These are phyloP conservation scores for Coniochaeta prunicola DNA, from an alignment of 2,329 filamentous ascomycete genomes.

Conservation along the genomic window DNA sequence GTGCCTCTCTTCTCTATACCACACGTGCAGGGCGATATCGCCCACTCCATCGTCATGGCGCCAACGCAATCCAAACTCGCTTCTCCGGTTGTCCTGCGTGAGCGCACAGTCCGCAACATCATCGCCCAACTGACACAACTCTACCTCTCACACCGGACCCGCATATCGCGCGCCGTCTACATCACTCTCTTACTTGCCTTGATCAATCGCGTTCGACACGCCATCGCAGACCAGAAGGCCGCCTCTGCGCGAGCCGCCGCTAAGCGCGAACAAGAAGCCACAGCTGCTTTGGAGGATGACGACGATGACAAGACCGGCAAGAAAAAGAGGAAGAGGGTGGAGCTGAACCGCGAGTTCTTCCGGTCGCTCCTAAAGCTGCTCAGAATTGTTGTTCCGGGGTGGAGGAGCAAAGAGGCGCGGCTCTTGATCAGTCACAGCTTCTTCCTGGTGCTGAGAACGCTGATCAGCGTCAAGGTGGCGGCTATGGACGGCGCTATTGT, in stretches of 20 bases:
- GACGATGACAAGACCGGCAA: slow-evolving; percentile 22
- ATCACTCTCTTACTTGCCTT: slow-evolving; percentile 74
- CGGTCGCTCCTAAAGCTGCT: slow-evolving; percentile 70
- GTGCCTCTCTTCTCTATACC: neutral
- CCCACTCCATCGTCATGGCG: slow-evolving; percentile 45
- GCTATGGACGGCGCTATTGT: slow-evolving; percentile 93
- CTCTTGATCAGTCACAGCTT: slow-evolving; percentile 86
- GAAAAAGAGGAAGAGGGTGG: slow-evolving; percentile 66
- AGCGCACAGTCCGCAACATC: slow-evolving; percentile 58
- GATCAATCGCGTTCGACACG: slow-evolving; percentile 80
- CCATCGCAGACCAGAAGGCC: slow-evolving; percentile 87
- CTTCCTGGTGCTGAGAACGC: slow-evolving; percentile 81
- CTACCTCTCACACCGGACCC: slow-evolving; percentile 73
- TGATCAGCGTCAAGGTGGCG: slow-evolving; percentile 93
- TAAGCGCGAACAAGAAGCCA: slow-evolving; percentile 42
- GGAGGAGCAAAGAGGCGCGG: slow-evolving; percentile 80
- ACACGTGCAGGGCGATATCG: too few relatives aligned
- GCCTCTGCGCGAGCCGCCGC: slow-evolving; percentile 64
- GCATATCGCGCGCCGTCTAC: slow-evolving; percentile 78
- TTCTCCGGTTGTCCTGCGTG: slow-evolving; percentile 38
- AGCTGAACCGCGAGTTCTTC: slow-evolving; percentile 79
- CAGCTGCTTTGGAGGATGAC: slow-evolving; percentile 32
- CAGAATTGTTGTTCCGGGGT: slow-evolving; percentile 83
- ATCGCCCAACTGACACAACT: slow-evolving; percentile 61
- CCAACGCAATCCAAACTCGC: slow-evolving; percentile 65